phyloP scores from a whole-genome alignment of 257 asterid genomes.

The Fraxinus cuspidata region DNA sequence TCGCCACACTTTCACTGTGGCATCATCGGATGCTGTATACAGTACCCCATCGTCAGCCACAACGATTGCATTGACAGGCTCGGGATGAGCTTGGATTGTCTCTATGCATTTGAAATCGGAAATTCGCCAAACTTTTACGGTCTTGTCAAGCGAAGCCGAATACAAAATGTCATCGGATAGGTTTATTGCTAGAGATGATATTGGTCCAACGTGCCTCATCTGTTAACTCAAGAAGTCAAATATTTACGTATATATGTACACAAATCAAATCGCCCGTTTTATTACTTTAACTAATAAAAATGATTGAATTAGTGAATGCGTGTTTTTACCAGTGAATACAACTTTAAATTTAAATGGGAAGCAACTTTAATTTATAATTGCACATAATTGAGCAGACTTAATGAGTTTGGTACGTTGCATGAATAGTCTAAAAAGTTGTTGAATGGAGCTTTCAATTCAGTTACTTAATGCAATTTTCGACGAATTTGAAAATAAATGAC shows the following conservation, averaged over 20 bases:
- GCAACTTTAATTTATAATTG: not conserved
- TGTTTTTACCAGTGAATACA: not conserved
- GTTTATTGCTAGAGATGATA: conserved; percentile 78
- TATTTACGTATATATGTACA: not conserved
- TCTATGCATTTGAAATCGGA: conserved; percentile 89
- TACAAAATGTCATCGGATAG: conserved; percentile 75
- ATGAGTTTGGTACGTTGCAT: conserved; percentile 20
- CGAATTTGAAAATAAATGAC: not conserved
- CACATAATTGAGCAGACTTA: not conserved
- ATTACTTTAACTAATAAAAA: not conserved
- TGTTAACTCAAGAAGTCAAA: conserved; percentile 22
- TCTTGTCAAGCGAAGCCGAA: conserved; percentile 75
- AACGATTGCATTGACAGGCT: conserved; percentile 74
- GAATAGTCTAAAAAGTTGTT: not conserved
- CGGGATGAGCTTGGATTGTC: conserved; percentile 88
- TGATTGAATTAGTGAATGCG: not conserved
- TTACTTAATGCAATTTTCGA: not conserved
- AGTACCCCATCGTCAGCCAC: conserved; percentile 85
- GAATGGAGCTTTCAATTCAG: not conserved
- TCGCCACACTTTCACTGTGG: conserved; percentile 87
- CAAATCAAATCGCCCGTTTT: not conserved
- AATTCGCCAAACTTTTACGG: conserved; percentile 84
- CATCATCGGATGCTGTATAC: conserved; percentile 91
- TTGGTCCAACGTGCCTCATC: conserved; percentile 79
- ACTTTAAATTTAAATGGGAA: conserved; percentile 6